Evolutionary conservation across 2,329 filamentous ascomycete species (phyloP), one percentile per base, ranked within the genome.

Genomic region (Akanthomyces uredinophilus): DNA sequence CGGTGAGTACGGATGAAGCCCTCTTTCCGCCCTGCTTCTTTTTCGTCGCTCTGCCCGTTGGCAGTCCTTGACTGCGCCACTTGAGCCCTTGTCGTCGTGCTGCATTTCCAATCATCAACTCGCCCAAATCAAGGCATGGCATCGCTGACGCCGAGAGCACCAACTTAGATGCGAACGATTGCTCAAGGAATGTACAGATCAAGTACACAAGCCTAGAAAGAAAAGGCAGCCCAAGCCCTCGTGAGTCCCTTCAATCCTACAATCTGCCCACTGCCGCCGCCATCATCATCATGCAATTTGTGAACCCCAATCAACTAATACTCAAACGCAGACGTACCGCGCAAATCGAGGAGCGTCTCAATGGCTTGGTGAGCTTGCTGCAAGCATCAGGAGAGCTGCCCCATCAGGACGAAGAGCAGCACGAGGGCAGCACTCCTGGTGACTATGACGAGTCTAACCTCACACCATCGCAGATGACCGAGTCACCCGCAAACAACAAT

Each of bases 181-280:
- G 5, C 73, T 75, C 43, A 83, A 82, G 64, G 74, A 78, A 39
- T 83, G 81, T 63, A 70, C 73, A 0, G 73, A 71, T 13, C 80
- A 83, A 65, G 69, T 81, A 29, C 80, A 81, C 66, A 76, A 75
- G 27, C 79, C 79, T 4, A 74, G 81, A 35, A 83, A 83, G 70
- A 83, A 83, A 72, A 74, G 81, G 65, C 77, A 79, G 37, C 73
- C 72, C 39, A 81, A 79, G 63, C 78, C 79, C 37, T 83, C 80
- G 81, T 83, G 71, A 74, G 80, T 76, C 22, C 8, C 29, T 20
- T 27, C 11, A 37, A 41, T 2, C 16, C 18, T 22, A 20, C 44
- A 22, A 39, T 2, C 6, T 35, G 32, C 54, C 54, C 50, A 32
- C 49, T 44, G 39, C 32, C 14, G 29, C 41, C 39, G 44, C 61